Base-by-base conservation (phyloP, 352 stramenopile genomes). In the Pilasporangium apinafurcum region DNA sequence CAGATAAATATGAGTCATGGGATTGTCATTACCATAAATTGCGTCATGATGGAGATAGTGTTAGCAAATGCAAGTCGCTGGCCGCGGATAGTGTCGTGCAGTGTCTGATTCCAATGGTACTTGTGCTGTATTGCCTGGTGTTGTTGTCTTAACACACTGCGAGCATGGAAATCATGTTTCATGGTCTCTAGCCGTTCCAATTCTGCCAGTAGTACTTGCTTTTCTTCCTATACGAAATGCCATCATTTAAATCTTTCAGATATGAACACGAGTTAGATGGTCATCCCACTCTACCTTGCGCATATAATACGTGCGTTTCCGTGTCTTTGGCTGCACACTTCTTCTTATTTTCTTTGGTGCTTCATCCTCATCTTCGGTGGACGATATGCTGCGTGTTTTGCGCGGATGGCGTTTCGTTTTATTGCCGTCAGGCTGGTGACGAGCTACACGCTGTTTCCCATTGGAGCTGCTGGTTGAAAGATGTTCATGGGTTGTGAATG, bases 21-120 rank as follows among this genome's bases (percentile, higher is more conserved):
- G n/a, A n/a, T n/a, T n/a, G n/a, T n/a, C n/a, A n/a, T 27, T 37
- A 75, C 64, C 57, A 71, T 32, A 50, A 67, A 69, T 34, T 66
- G 56, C 0, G 42, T 50, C 38, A 63, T 57, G 28, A 62, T 51
- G 22, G 52, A 68, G 35, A 54, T 37, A 3, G 64, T 56, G 41
- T 60, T 67, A n/a, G 60, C 64, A 21, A 75, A 62, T 32, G 55
- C 37, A 26, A 75, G 53, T 2, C 64, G 57, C 56, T 75, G 64
- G 14, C 48, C 51, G 21, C 58, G 64, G 22, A 75, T 66, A 3
- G 48, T 54, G 5, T 47, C 32, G 17, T 58, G 60, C 20, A 75
- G 48, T 36, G 26, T 32, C 14, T 49, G 51, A 38, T 75, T 75
- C 18, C 50, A 34, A 29, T 45, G 44, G 44, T 56, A 56, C 14